A percentile compares a stretch with the other conserved stretches of the same genome.
Conservation (phyloP, 1,139 yeast genomes). For the Blastobotrys apis region DNA sequence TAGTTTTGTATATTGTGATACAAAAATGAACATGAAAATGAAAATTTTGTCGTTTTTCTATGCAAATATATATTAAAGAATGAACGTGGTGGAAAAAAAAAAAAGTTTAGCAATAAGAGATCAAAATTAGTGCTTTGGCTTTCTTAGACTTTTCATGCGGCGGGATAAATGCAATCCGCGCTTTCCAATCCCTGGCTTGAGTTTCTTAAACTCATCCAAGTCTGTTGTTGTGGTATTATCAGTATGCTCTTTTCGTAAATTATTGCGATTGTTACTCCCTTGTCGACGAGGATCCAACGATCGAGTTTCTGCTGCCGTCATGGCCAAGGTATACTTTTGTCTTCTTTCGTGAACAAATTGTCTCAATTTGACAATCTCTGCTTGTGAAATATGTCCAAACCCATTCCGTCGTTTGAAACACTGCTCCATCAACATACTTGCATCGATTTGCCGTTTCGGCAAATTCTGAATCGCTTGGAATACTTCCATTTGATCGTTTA, state of each 20-base stretch:
- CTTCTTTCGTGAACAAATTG: slow-evolving; percentile 60
- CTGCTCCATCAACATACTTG: slow-evolving; percentile 62
- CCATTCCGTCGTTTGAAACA: slow-evolving; percentile 75
- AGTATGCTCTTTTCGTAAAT: too few relatives aligned
- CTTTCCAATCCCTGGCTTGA: slow-evolving; percentile 18
- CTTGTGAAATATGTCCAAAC: slow-evolving; percentile 72
- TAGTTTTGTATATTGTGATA: background rate
- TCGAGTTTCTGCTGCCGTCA: background rate
- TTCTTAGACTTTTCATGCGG: slow-evolving; percentile 18
- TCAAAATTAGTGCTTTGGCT: slow-evolving; percentile 1
- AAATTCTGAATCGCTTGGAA: slow-evolving; percentile 81
- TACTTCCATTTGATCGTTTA: slow-evolving; percentile 69
- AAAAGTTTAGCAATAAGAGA: background rate
- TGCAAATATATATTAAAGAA: too few relatives aligned
- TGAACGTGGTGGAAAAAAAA: too few relatives aligned
- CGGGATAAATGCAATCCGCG: slow-evolving; percentile 15
- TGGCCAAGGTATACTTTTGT: slow-evolving; percentile 9
- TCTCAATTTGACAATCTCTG: slow-evolving; percentile 72
- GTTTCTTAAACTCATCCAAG: slow-evolving; percentile 21
- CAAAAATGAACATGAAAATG: background rate
- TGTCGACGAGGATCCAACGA: background rate
- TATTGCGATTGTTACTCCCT: background rate
- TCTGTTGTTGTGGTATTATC: slow-evolving; percentile 15
- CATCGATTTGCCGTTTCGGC: slow-evolving; percentile 71
- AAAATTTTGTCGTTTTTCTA: too few relatives aligned